Conservation (phyloP, 148 eudicot genomes). For the Cornus kousa region DNA sequence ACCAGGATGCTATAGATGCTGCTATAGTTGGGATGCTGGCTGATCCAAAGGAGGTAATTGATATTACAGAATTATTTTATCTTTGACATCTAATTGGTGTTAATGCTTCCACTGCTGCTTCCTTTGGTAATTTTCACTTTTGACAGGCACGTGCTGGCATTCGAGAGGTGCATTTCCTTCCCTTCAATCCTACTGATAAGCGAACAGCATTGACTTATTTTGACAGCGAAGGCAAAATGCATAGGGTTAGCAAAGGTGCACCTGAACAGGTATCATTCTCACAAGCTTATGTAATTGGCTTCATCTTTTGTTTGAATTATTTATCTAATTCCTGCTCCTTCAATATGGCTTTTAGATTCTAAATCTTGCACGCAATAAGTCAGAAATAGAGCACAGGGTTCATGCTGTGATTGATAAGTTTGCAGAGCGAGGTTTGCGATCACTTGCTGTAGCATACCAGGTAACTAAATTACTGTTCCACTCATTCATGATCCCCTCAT, state of each 20-base stretch:
- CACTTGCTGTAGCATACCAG: slow-evolving; percentile 97
- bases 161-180: slow-evolving; percentile 89
- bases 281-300: not conserved
- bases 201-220: slow-evolving; percentile 92
- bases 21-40: slow-evolving; percentile 95
- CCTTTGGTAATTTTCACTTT: slow-evolving; percentile 9
- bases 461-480: slow-evolving; percentile 27
- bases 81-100: not conserved
- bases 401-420: slow-evolving; percentile 94
- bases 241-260: slow-evolving; percentile 99
- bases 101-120: not conserved
- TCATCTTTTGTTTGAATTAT: not conserved
- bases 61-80: not conserved
- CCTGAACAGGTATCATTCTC: slow-evolving; percentile 82
- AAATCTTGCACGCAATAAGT: slow-evolving; percentile 81
- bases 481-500: not conserved
- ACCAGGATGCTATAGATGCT: slow-evolving; percentile 97
- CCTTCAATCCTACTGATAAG: slow-evolving; percentile 97
- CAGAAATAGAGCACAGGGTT: slow-evolving; percentile 92
- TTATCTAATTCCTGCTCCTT: slow-evolving; percentile 9
- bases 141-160: slow-evolving; percentile 90
- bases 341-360: slow-evolving; percentile 53
- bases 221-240: slow-evolving; percentile 85
- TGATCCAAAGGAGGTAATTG: slow-evolving; percentile 90
- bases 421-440: slow-evolving; percentile 95